Conservation (phyloP, 169 alveolate species). For the Hepatocystis sp. region DNA sequence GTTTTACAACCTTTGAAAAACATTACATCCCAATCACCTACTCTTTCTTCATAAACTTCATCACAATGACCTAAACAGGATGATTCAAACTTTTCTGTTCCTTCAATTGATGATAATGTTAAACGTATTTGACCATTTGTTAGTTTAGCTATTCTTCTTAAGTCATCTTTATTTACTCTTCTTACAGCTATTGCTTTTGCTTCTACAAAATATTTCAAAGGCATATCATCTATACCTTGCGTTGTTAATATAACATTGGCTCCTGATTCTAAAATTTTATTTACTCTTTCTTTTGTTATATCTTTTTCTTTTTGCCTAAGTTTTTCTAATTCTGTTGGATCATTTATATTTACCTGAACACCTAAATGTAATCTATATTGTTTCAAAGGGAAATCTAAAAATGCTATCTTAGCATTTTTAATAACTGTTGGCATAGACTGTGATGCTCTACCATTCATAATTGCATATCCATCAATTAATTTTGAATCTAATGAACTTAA, state of each 20-base stretch:
- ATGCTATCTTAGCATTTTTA: conserved; percentile 96
- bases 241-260: conserved; percentile 99
- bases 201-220: conserved; percentile 98
- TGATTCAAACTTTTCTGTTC: conserved; percentile 96
- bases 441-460: conserved; percentile 95
- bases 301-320: conserved; percentile 94
- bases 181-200: conserved; percentile 98
- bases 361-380: conserved; percentile 97
- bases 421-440: conserved; percentile 97
- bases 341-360: conserved; percentile 94
- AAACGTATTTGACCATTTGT: conserved; percentile 93
- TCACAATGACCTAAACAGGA: conserved; percentile 93
- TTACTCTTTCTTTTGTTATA: conserved; percentile 95
- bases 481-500: conserved; percentile 93
- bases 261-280: conserved; percentile 97
- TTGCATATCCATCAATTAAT: conserved; percentile 94
- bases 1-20: conserved; percentile 96
- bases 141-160: conserved; percentile 96
- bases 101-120: conserved; percentile 96
- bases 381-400: conserved; percentile 97
- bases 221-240: conserved; percentile 99
- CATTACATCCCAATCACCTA: conserved; percentile 98
- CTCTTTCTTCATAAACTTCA: conserved; percentile 95
- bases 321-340: conserved; percentile 97
- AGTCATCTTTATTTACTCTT: conserved; percentile 96